phyloP scores from a whole-genome alignment of 1,284 basidiomycete species.

The Macrocystidia cucumis region DNA sequence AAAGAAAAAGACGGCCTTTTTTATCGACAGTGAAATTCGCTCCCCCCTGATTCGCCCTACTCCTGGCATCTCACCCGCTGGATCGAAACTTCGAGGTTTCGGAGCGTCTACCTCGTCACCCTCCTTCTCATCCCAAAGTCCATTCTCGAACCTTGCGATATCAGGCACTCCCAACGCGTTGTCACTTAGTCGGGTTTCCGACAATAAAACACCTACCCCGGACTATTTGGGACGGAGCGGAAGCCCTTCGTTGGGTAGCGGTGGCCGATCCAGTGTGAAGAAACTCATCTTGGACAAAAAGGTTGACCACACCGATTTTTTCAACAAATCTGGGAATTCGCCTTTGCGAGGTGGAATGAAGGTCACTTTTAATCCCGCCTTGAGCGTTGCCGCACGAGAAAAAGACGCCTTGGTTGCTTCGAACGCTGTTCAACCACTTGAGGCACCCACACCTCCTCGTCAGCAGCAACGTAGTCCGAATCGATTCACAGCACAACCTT shows the following conservation, averaged over 20 bases:
- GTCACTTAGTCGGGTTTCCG: conserved; percentile 36
- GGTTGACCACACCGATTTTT: conserved; percentile 63
- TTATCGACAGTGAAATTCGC: conserved; percentile 62
- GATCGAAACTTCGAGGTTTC: conserved; percentile 67
- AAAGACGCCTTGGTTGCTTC: conserved; percentile 41
- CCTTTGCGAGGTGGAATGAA: conserved; percentile 37
- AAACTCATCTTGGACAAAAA: conserved; percentile 88
- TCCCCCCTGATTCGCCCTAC: conserved; percentile 53
- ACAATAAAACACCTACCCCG: conserved; percentile 34
- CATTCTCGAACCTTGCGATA: too few species aligned
- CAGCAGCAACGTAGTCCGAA: conserved; percentile 31
- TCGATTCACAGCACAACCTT: conserved; percentile 40
- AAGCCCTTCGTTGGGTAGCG: conserved; percentile 65
- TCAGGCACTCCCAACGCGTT: conserved; percentile 48
- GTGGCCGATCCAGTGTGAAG: conserved; percentile 84
- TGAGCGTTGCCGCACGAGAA: conserved; percentile 67
- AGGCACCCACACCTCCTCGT: conserved; percentile 32
- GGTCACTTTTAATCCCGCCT: conserved; percentile 64
- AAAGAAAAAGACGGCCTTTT: conserved; percentile 70
- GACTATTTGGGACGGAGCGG: conserved; percentile 55
- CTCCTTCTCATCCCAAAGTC: conserved; percentile 34
- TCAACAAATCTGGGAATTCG: conserved; percentile 44
- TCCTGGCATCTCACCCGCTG: conserved; percentile 55
- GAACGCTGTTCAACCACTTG: conserved; percentile 14
- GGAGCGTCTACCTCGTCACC: conserved; percentile 31